Conservation (phyloP, 176 grass and related monocot species). For the Cocos nucifera region DNA sequence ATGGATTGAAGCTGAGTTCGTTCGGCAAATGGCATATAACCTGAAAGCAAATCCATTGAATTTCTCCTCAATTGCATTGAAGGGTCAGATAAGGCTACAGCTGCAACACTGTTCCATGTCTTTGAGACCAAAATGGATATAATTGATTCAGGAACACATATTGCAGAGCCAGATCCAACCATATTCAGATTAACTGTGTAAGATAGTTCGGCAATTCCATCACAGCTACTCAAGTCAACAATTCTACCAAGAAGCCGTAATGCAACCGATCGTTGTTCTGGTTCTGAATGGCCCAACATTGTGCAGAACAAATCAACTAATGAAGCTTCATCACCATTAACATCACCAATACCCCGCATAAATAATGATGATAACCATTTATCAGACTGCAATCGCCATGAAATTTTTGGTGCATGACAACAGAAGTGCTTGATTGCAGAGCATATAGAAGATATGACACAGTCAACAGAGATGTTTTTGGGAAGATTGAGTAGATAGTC, state of each 20-base stretch:
- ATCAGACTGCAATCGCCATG: conserved; percentile 75
- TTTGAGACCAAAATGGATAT: conserved; percentile 48
- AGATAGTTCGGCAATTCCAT: conserved; percentile 23
- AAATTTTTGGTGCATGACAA: conserved; percentile 78
- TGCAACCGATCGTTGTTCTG: conserved; percentile 72
- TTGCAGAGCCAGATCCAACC: conserved; percentile 25
- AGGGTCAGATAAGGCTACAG: conserved; percentile 56
- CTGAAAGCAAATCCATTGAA: conserved; percentile 63
- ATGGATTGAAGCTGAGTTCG: conserved; percentile 53
- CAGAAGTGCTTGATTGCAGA: conserved; percentile 51
- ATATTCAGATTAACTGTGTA: conserved; percentile 29
- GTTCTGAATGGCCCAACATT: conserved; percentile 89
- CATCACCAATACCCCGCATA: conserved; percentile 27
- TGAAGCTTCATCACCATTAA: conserved; percentile 33
- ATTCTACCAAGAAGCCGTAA: conserved; percentile 75
- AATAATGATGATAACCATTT: conserved; percentile 68
- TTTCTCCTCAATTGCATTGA: conserved; percentile 71
- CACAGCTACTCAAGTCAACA: conserved; percentile 33
- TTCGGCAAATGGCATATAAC: conserved; percentile 68
- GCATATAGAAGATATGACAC: conserved; percentile 37
- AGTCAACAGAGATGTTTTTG: conserved; percentile 36
- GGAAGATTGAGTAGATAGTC: conserved; percentile 63
- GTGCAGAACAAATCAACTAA: conserved; percentile 65
- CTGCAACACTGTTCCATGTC: conserved; percentile 68
- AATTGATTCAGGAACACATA: conserved; percentile 17